phyloP scores from a whole-genome alignment of 2,329 filamentous ascomycete species.

The Westerdykella ornata region DNA sequence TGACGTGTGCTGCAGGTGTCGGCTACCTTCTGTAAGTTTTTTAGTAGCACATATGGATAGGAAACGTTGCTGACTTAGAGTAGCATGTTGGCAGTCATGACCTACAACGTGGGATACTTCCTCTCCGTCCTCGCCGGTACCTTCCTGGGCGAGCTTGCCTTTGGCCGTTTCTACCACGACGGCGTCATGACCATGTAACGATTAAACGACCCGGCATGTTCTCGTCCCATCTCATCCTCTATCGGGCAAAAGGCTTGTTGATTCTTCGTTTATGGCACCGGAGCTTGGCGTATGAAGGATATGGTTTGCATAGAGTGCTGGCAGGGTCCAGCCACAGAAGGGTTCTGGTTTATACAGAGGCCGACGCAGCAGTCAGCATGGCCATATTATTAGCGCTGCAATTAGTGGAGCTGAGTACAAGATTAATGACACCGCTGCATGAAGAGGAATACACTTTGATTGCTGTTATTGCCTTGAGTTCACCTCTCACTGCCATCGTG shows the following conservation, averaged over 20 bases:
- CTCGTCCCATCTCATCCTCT: background rate
- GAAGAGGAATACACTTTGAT: too few relatives aligned
- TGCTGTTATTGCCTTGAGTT: too few relatives aligned
- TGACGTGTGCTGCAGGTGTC: constrained; percentile 66
- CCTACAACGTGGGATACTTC: constrained; percentile 80
- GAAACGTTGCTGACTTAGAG: constrained; percentile 13
- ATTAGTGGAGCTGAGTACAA: too few relatives aligned
- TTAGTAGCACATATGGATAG: background rate
- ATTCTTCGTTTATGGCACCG: constrained; percentile 2
- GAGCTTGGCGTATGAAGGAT: constrained; percentile 9
- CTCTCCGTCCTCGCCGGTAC: constrained; percentile 68
- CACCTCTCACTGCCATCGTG: too few relatives aligned
- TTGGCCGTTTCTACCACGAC: constrained; percentile 58
- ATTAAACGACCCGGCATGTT: background rate
- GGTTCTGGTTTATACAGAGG: too few relatives aligned
- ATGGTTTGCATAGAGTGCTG: constrained; percentile 13
- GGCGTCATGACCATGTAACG: constrained; percentile 26
- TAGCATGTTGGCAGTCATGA: constrained; percentile 92
- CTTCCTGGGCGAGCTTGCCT: constrained; percentile 77
- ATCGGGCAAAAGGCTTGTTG: constrained; percentile 7
- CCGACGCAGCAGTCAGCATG: too few relatives aligned
- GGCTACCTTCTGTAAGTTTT: constrained; percentile 75
- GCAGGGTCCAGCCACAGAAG: constrained; percentile 7
- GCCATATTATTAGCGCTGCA: too few relatives aligned
- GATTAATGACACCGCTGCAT: too few relatives aligned